Base-by-base conservation (phyloP, 495 filamentous ascomycete species). In the Saxophila tyrrhenica region DNA sequence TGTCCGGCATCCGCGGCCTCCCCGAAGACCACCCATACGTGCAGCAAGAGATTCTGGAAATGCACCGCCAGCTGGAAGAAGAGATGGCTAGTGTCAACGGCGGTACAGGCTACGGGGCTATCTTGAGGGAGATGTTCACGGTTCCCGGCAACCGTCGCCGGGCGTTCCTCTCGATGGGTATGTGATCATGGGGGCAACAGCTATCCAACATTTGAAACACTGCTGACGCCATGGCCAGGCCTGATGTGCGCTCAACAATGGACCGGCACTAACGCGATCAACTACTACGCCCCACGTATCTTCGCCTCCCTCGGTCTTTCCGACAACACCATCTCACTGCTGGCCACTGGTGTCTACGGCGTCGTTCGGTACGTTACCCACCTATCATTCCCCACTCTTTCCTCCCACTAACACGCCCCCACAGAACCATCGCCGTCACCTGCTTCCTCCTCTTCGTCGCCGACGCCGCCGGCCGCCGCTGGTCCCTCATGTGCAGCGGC, bases 331-430 rank as follows among this genome's bases (percentile, higher is more conserved):
- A 79, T 75, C 2, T 83, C 81, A 0, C 78, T 90, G 10, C 75
- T 89, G 2, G 85, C 85, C 2, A 89, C 87, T 0, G 86, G 85
- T 24, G 85, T 90, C 0, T 82, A 86, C 35, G 84, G 86, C 25
- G 82, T 90, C 57, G 80, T 82, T 60, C 83, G n/a, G n/a, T n/a
- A n/a, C n/a, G n/a, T n/a, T n/a, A n/a, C n/a, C n/a, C n/a, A n/a
- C n/a, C n/a, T n/a, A n/a, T n/a, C n/a, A n/a, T n/a, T n/a, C n/a
- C n/a, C n/a, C n/a, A n/a, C n/a, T 87, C 75, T 65, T 66, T 52
- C 44, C 70, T 42, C 19, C 54, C 11, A 59, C 51, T 2, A 55
- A 55, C 39, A 83, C 83, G 0, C 75, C 83, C 0, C 78, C 86
- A 3, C 69, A 85, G 25, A 83, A 74, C 59, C 19, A 59, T 67